These are phyloP conservation scores for Flagelloscypha sp. DNA, from an alignment of 768 basidiomycete genomes.

Conservation along the genomic window DNA sequence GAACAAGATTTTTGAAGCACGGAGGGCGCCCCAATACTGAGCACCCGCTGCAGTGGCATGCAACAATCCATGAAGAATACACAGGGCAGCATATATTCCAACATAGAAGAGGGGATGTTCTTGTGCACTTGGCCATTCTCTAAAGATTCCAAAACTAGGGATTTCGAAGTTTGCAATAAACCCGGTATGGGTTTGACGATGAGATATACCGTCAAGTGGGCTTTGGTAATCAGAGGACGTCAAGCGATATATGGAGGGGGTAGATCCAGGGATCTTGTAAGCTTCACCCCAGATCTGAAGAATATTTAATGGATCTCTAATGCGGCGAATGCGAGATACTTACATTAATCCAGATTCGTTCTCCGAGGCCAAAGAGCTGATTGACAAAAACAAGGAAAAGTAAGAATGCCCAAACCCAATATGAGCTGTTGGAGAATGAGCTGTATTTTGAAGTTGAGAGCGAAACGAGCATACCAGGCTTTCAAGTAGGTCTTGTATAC, in stretches of 20 bases:
- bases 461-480: slow-evolving; percentile 46
- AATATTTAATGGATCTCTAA: neutral
- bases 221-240: slow-evolving; percentile 28
- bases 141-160: slow-evolving; percentile 18
- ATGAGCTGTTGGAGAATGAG: slow-evolving; percentile 36
- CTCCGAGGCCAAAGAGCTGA: slow-evolving; percentile 45
- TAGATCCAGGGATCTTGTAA: slow-evolving; percentile 23
- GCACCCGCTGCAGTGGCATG: slow-evolving; percentile 38
- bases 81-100: slow-evolving; percentile 56
- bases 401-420: slow-evolving; percentile 58
- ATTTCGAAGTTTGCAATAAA: neutral
- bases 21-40: slow-evolving; percentile 54
- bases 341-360: slow-evolving; percentile 75
- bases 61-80: slow-evolving; percentile 38
- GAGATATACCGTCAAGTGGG: neutral
- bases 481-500: slow-evolving; percentile 62
- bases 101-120: slow-evolving; percentile 68
- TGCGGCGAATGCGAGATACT: neutral
- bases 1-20: slow-evolving; percentile 38
- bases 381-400: slow-evolving; percentile 37
- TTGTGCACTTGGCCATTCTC: slow-evolving; percentile 40
- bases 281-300: slow-evolving; percentile 62
- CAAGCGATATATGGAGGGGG: slow-evolving; percentile 17
- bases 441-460: neutral
- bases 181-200: neutral